These are phyloP conservation scores for Aspergillus avenaceus DNA, from an alignment of 495 filamentous ascomycete species.

Conservation along the genomic window DNA sequence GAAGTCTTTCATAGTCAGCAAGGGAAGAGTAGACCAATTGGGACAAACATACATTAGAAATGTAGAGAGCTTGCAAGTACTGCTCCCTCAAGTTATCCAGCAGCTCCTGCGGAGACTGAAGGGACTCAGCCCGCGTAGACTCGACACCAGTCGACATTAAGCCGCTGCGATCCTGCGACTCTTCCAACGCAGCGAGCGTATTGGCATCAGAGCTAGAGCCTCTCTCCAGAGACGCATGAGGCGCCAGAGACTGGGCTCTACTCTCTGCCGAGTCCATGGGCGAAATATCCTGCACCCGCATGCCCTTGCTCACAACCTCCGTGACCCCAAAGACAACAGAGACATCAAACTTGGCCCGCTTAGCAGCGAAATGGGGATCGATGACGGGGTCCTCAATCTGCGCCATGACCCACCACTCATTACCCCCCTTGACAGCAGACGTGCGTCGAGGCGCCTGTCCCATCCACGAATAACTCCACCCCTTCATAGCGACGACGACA, in stretches of 20 bases:
- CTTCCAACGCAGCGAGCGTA: not conserved
- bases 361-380: conserved; percentile 15
- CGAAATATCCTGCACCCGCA: conserved; percentile 10
- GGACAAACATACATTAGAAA: conserved; percentile 62
- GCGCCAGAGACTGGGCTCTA: conserved; percentile 17
- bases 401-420: conserved; percentile 38
- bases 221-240: conserved; percentile 1
- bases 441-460: conserved; percentile 31
- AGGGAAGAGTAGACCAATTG: not conserved
- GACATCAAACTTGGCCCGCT: conserved; percentile 26
- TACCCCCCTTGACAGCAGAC: conserved; percentile 3
- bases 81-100: conserved; percentile 67
- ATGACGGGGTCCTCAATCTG: conserved; percentile 32
- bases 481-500: conserved; percentile 30
- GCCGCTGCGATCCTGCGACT: conserved; percentile 10
- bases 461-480: conserved; percentile 33
- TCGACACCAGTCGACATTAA: not conserved
- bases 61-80: conserved; percentile 85
- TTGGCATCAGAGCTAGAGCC: conserved; percentile 7
- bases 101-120: conserved; percentile 58
- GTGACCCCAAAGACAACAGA: conserved; percentile 28
- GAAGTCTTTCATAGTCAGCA: conserved; percentile 56
- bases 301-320: conserved; percentile 7
- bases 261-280: conserved; percentile 21
- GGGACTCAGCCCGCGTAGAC: conserved; percentile 14